Evolutionary conservation across 208 protist species (phyloP), one percentile per base, ranked within the genome.

Genomic region (Trypanosomatidae sp.): DNA sequence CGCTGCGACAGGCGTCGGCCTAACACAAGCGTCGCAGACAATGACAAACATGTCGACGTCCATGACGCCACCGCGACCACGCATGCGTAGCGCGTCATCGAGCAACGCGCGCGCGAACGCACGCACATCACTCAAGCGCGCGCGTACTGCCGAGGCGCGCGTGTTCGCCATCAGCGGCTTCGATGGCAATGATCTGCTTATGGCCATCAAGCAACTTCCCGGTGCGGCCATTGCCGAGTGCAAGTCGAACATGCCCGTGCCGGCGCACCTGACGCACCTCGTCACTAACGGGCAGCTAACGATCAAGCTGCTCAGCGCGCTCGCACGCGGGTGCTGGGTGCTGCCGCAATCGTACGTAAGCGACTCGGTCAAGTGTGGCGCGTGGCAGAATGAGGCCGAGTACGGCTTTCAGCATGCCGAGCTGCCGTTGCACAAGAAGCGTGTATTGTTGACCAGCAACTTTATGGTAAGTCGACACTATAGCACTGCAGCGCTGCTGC

Each of bases 81-180:
- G 32, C 16, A 58, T 52, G 33, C 59, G 66, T 35, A 68, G 57
- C 40, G 25, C 44, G 3, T 74, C 66, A 6, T 61, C 66, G 1
- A 48, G 35, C 1, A 70, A 62, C 43, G 52, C 43, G 41, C 19
- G 32, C 7, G 43, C 49, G 1, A 42, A 33, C 5, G 49, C 16
- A 1, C 33, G 46, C 16, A 53, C 25, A 10, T 62, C 73, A 0
- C 30, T 75, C 16, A 81, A 81, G 59, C 67, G 71, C 19, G 61
- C 70, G 0, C 79, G 76, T 30, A 87, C 79, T 3, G 71, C 78
- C 32, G 77, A 89, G 32, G 71, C 73, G 3, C 80, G 80, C 4
- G 77, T 93, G 0, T 71, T 93, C 22, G 72, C 80, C 24, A 79
- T 88, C 43, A 90, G 71, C 43, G 80, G 85, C n/a, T 88, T 93